A percentile compares a stretch with the other conserved stretches of the same genome.
Evolutionary conservation across 2,329 filamentous ascomycete species (phyloP).

Genomic region (Hymenoscyphus salicellus): DNA sequence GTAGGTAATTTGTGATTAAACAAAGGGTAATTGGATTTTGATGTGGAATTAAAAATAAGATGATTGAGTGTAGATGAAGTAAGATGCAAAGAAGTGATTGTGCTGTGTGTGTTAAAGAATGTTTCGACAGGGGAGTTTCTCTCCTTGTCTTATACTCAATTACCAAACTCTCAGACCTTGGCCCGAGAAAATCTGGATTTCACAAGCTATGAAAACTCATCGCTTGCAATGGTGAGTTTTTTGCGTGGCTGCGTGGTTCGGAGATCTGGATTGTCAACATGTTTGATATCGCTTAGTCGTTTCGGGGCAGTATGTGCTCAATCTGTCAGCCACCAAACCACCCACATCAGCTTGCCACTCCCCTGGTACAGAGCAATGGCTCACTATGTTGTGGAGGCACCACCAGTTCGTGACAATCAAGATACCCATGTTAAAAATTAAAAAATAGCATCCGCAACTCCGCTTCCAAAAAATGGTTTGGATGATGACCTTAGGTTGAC

Average conservation of each 20-base stretch:
- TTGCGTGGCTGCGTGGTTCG: neutral
- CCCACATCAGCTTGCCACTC: neutral
- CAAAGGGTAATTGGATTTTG: too few species aligned
- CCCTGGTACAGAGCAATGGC: neutral
- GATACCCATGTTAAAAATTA: neutral
- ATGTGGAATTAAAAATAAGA: neutral
- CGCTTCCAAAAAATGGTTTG: neutral
- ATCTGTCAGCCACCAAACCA: neutral
- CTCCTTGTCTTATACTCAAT: neutral
- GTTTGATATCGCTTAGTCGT: slow-evolving; percentile 1
- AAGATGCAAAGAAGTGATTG: neutral
- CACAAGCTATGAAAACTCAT: neutral
- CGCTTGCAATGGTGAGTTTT: neutral
- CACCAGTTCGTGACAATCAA: neutral
- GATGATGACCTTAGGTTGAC: neutral
- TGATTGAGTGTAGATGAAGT: neutral
- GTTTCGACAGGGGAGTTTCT: neutral
- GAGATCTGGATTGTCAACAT: neutral
- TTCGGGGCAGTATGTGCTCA: neutral
- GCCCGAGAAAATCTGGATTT: neutral
- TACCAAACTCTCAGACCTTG: neutral
- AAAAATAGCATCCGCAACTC: too few species aligned
- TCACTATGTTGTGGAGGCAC: neutral
- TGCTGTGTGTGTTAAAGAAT: neutral
- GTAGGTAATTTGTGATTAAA: neutral